phyloP scores from a whole-genome alignment of 148 eudicot species.

The Chenopodium formosanum region DNA sequence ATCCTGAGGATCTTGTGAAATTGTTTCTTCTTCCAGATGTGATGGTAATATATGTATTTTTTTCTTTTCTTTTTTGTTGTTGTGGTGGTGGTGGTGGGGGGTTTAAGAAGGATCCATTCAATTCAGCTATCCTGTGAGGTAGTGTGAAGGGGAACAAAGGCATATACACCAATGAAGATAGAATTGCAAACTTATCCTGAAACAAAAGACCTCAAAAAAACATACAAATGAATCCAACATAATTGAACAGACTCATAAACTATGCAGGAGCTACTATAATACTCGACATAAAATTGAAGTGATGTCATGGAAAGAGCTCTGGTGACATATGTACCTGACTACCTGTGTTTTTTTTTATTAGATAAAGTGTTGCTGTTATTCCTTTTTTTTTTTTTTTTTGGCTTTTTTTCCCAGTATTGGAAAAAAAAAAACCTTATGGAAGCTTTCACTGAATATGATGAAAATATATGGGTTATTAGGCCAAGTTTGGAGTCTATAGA shows the following conservation, averaged over 20 bases:
- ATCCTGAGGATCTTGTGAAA: constrained; percentile 94
- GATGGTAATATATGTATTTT: constrained; percentile 47
- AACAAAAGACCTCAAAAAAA: not conserved
- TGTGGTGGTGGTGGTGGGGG: too few species aligned
- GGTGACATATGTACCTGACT: not conserved
- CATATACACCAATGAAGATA: not conserved
- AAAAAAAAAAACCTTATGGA: not conserved
- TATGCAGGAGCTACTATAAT: not conserved
- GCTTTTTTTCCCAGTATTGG: not conserved
- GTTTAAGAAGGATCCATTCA: not conserved
- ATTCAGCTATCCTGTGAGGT: not conserved
- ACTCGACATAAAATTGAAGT: not conserved
- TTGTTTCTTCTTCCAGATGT: constrained; percentile 83
- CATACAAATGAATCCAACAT: not conserved
- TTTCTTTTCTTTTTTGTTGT: not conserved
- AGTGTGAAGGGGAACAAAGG: not conserved
- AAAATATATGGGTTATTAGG: not conserved
- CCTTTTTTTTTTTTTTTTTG: too few species aligned
- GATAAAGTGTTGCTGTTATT: not conserved
- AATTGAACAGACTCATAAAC: too few species aligned
- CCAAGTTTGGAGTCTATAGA: not conserved
- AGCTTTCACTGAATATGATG: not conserved
- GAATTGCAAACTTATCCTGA: not conserved
- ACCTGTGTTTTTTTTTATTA: not conserved
- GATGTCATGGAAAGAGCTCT: not conserved